Base-by-base conservation (phyloP, 73 alveolate genomes). In the Paramecium pentaurelia region DNA sequence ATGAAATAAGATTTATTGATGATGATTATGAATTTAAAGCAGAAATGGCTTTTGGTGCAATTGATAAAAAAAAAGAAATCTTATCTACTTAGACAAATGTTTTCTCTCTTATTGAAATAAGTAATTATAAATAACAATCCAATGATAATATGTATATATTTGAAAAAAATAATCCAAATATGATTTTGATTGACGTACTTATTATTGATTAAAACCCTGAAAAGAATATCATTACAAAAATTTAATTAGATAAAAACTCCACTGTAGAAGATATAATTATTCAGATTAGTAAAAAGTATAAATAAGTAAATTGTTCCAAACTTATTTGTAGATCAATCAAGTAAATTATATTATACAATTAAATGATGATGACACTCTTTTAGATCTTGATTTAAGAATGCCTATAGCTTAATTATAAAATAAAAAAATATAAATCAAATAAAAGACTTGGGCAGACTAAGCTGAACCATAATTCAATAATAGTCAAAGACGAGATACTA, bases 21-120 rank as follows among this genome's bases (percentile, higher is more conserved):
- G 91, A 80, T 25, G 91, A 80, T 20, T 80, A n/a, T 80, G 91
- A 80, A 27, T 47, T 40, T 47, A 42, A 49, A 42, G 91, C 91
- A 32, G 91, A 80, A 20, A 80, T 80, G 91, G 30, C 91, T 0
- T 80, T 80, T 80, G 71, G 64, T 16, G 77, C 91, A 0, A 32
- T 80, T 14, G 91, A 80, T 18, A 40, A 47, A 36, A 80, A 80
- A 36, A 80, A 80, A 80, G 91, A 80, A 47, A 80, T 80, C 27
- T 32, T 80, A 0, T 80, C 91, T 4, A 80, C 91, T 18, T 2
- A 42, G 2, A 80, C 91, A 0, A 80, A 80, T 45, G 8, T 80
- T 10, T 80, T 80, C 30, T 60, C 91, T 1, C 44, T 80, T 44
- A 47, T 80, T 36, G 73, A 80, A 25, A 44, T 80, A 10, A 30